These are phyloP conservation scores for Citrus mangshanensis DNA, from an alignment of 345 rosid species.

Conservation along the genomic window DNA sequence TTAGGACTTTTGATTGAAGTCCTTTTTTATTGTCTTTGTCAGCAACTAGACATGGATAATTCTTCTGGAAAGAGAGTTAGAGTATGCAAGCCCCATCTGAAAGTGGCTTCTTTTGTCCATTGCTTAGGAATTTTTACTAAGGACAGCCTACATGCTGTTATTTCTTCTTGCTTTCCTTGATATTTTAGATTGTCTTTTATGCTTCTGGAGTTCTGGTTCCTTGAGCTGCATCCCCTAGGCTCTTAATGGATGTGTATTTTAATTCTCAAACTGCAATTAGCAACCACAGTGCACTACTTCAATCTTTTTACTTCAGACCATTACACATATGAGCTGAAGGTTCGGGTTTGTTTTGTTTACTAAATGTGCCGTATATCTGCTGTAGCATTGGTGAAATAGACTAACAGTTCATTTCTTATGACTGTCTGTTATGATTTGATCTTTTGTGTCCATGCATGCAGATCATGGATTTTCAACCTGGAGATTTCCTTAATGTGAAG, in stretches of 20 bases:
- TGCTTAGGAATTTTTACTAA: neutral
- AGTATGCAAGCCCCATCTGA: neutral
- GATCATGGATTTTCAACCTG: slow-evolving; percentile 97
- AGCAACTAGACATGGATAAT: neutral
- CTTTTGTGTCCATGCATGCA: slow-evolving; percentile 28
- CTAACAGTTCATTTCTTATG: neutral
- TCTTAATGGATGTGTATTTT: neutral
- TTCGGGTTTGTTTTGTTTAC: neutral
- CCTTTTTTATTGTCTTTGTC: neutral
- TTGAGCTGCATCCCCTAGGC: neutral
- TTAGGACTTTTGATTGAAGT: neutral
- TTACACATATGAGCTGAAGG: neutral
- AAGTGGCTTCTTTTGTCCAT: neutral
- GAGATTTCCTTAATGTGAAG: slow-evolving; percentile 91
- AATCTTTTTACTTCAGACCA: neutral
- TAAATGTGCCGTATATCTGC: neutral
- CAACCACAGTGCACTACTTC: neutral
- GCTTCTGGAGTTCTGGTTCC: neutral
- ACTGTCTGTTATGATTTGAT: neutral
- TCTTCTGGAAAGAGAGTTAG: neutral
- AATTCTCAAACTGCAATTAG: neutral
- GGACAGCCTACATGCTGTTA: neutral
- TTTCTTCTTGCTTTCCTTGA: neutral
- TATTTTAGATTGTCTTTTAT: neutral
- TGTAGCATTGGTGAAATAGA: neutral